Evolutionary conservation across 2,329 filamentous ascomycete species (phyloP).

Genomic region (Annulohypoxylon truncatum): DNA sequence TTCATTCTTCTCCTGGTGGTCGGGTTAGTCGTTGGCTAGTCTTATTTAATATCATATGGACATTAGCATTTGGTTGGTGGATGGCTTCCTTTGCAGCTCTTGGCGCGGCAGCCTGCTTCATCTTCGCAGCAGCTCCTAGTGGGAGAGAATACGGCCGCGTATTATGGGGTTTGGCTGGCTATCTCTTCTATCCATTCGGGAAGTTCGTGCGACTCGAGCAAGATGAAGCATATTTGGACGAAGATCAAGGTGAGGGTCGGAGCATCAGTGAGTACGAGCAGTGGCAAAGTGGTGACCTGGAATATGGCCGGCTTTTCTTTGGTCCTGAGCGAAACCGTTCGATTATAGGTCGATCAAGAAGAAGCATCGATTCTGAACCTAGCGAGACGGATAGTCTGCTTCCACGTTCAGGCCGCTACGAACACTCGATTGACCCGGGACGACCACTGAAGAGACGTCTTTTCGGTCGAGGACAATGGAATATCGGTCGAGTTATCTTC

Average conservation of each 20-base stretch:
- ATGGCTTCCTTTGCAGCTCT: slow-evolving; percentile 79
- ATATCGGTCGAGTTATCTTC: slow-evolving; percentile 91
- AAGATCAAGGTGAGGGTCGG: slow-evolving; percentile 93
- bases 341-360: slow-evolving; percentile 84
- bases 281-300: slow-evolving; percentile 97
- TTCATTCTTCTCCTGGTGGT: slow-evolving; percentile 92
- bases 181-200: slow-evolving; percentile 95
- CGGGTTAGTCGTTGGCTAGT: slow-evolving; percentile 86
- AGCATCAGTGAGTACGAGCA: slow-evolving; percentile 99
- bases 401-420: slow-evolving; percentile 68
- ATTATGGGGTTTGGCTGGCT: slow-evolving; percentile 84
- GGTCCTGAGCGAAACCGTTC: slow-evolving; percentile 83
- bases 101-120: slow-evolving; percentile 81
- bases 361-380: slow-evolving; percentile 85
- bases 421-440: slow-evolving; percentile 53
- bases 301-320: slow-evolving; percentile 96
- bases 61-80: slow-evolving; percentile 95
- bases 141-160: slow-evolving; percentile 87
- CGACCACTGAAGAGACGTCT: slow-evolving; percentile 79
- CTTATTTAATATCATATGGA: slow-evolving; percentile 92
- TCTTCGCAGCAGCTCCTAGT: slow-evolving; percentile 82
- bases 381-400: slow-evolving; percentile 92
- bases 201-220: slow-evolving; percentile 94
- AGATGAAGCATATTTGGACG: slow-evolving; percentile 92
- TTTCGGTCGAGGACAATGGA: slow-evolving; percentile 97